A percentile compares a stretch with the other conserved stretches of the same genome.
Evolutionary conservation across 768 basidiomycete species (phyloP).

Genomic region (Auriscalpium orientale): DNA sequence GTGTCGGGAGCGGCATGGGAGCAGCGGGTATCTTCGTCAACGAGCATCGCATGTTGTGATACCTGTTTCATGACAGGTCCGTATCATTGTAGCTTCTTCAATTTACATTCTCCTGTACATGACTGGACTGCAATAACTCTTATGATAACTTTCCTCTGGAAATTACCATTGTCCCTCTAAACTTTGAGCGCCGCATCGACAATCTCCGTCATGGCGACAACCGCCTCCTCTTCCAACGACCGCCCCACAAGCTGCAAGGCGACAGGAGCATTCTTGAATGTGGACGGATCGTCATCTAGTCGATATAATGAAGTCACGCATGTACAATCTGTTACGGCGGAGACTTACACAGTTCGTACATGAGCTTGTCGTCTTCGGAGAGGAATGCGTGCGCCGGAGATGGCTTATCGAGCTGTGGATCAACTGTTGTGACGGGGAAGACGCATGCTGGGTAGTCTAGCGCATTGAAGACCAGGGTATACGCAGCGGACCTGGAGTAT

Average conservation of each 20-base stretch:
- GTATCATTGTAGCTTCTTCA: background rate
- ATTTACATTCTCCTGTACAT: background rate
- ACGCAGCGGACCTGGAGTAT: conserved; percentile 28
- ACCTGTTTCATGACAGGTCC: background rate
- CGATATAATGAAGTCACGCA: background rate
- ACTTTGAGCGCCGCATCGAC: conserved; percentile 31
- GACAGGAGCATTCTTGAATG: conserved; percentile 38
- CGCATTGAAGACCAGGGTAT: conserved; percentile 40
- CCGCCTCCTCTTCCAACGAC: conserved; percentile 45
- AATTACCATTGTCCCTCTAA: background rate
- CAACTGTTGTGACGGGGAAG: conserved; percentile 43
- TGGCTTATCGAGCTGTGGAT: conserved; percentile 32
- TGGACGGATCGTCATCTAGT: conserved; percentile 18
- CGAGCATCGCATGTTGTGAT: conserved; percentile 27
- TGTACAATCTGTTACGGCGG: background rate
- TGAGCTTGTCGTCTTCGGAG: conserved; percentile 34
- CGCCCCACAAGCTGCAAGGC: conserved; percentile 41
- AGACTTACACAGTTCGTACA: conserved; percentile 38
- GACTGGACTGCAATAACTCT: background rate
- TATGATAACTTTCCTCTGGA: background rate
- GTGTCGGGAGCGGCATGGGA: conserved; percentile 84
- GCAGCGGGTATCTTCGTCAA: conserved; percentile 77
- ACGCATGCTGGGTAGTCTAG: conserved; percentile 36
- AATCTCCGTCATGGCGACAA: conserved; percentile 40
- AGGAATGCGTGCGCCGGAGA: conserved; percentile 31